These are phyloP conservation scores for Rheum nobile DNA, from an alignment of 148 eudicot species.

Conservation along the genomic window DNA sequence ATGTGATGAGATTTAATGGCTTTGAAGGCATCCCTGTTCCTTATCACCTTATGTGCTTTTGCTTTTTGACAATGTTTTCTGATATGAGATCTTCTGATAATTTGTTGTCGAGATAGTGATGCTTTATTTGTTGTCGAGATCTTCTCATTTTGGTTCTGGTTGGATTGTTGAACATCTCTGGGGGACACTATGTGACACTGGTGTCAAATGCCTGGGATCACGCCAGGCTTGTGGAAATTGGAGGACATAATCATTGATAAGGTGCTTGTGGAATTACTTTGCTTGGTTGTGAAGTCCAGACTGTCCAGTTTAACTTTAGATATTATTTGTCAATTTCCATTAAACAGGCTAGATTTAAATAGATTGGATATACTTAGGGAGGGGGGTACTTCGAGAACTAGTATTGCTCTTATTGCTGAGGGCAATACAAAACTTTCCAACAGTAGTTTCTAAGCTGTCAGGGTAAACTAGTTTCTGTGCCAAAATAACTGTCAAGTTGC, in stretches of 20 bases:
- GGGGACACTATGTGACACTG: neutral
- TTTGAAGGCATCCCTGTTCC: neutral
- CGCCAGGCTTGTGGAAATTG: neutral
- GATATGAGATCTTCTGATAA: neutral
- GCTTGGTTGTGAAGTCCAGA: neutral
- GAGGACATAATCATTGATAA: neutral
- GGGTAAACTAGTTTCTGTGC: neutral
- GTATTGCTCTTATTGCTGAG: neutral
- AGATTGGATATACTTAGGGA: neutral
- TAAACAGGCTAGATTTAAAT: neutral
- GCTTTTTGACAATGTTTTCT: neutral
- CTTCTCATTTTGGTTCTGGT: neutral
- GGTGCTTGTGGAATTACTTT: neutral
- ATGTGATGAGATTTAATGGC: neutral
- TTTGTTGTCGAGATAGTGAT: neutral
- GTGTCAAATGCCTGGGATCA: neutral
- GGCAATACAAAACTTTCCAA: neutral
- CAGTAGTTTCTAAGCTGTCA: neutral
- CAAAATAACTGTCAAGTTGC: neutral
- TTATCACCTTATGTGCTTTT: no score
- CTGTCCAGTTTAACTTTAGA: neutral
- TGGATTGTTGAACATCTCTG: neutral
- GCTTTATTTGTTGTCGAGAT: neutral
- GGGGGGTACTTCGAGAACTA: neutral
- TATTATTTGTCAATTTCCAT: neutral